These are phyloP conservation scores for Aspergillus caelatus DNA, from an alignment of 2,329 filamentous ascomycete species.

Conservation along the genomic window DNA sequence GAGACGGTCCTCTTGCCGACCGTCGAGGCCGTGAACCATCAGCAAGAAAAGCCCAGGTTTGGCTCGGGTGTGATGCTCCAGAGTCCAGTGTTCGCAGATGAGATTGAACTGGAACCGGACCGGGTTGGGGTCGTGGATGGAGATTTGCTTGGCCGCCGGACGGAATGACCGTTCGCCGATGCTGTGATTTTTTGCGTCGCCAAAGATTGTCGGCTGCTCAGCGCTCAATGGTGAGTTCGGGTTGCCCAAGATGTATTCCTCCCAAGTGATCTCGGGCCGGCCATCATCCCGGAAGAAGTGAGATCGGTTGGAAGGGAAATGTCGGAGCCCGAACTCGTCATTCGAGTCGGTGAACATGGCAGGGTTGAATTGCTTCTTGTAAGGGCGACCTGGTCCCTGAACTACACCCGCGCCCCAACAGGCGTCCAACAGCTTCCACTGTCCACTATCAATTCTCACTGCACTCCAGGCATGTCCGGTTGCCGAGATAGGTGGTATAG, in stretches of 20 bases:
- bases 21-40: conserved; percentile 66
- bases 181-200: conserved; percentile 51
- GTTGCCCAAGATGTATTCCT: conserved; percentile 75
- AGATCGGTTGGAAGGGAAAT: conserved; percentile 71
- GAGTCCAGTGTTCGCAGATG: conserved; percentile 79
- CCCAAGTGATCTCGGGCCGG: conserved; percentile 66
- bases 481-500: conserved; percentile 64
- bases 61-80: conserved; percentile 63
- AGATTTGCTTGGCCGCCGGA: conserved; percentile 63
- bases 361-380: conserved; percentile 70
- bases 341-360: conserved; percentile 66
- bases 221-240: conserved; percentile 48
- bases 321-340: conserved; percentile 76
- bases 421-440: conserved; percentile 88
- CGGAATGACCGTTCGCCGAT: conserved; percentile 61
- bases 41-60: conserved; percentile 69
- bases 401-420: conserved; percentile 91
- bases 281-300: conserved; percentile 79
- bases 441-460: conserved; percentile 79
- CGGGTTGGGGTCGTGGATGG: conserved; percentile 58
- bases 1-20: conserved; percentile 67
- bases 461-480: conserved; percentile 87
- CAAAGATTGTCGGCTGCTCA: conserved; percentile 52
- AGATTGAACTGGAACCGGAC: conserved; percentile 81
- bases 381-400: conserved; percentile 56